Evolutionary conservation across 164 flowering plant genomes (phyloP), one percentile per base, ranked within the genome.

Genomic region (Chimonanthus praecox): DNA sequence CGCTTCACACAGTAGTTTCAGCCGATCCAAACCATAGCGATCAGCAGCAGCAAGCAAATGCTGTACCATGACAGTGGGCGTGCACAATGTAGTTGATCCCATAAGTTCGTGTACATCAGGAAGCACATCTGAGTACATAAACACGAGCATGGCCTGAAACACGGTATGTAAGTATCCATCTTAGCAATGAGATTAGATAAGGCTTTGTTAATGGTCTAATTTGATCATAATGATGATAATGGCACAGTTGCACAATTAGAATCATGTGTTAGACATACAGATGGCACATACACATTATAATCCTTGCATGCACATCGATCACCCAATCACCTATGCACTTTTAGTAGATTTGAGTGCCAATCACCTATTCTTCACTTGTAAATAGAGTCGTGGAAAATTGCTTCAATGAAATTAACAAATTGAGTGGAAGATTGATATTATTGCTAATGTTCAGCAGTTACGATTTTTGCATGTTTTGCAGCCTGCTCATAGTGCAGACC

Each of bases 11-110:
- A 94, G 76, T 46, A 85, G 49, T 72, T 88, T 94, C 78, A 94
- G 80, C 60, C 96, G 82, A 64, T 90, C 97, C 78, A 94, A 74
- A 77, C 87, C 87, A 77, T 83, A 94, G 10, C 90, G 91, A 76
- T 94, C 97, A 64, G 98, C 90, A 47, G 90, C 98, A 80, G 94
- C 97, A 78, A 94, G 78, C 16, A 94, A 84, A 84, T 94, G 98
- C 76, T 94, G 97, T 71, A 87, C 86, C 90, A 92, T 80, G 78
- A 79, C 80, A 6, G 88, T 85, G 44, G 84, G 83, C 18, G 90
- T 75, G 77, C 86, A 82, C 33, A 71, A 69, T 21, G 92, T 80
- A 20, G 71, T 71, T 66, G 89, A 83, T 68, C 89, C 88, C 48
- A 82, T 75, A 47, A 85, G 73, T 74, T 89, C 94, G 73, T 81